Base-by-base conservation (phyloP, 768 basidiomycete genomes). In the Agrocybe praecox region DNA sequence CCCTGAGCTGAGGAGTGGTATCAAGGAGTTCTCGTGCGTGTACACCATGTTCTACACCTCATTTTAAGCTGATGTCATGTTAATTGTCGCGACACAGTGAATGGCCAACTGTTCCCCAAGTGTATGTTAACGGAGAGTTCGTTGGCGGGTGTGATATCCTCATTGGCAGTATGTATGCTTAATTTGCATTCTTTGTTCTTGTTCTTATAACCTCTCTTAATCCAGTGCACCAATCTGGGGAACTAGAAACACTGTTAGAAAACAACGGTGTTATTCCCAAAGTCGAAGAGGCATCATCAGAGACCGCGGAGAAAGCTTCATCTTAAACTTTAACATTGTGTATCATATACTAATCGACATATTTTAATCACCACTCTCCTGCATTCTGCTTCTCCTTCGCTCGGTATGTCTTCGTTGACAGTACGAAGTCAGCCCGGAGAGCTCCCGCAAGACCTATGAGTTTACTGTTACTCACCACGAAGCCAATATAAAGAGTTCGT, bases 111-210 rank as follows among this genome's bases (percentile, higher is more conserved):
- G 88, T 99, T 61, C 96, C 96, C 11, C 96, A 99, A 70, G 71
- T 99, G 12, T 99, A 96, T 67, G 81, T 98, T 33, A 87, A 92
- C 52, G 96, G 96, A 5, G 95, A 97, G 70, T 99, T 99, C 66
- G 80, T 99, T 42, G 96, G 96, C 29, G 97, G 96, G 52, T 97
- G 96, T 71, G 96, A 99, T 75, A 98, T 99, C 63, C 74, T 98
- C 19, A 72, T 98, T 23, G 83, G 86, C 61, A 97, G 94, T 95
- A 66, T 75, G 94, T 86, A 17, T 57, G 55, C 54, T 49, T 57
- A 53, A 9, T 11, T 17, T 21, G 21, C 19, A 22, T 50, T 50
- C 48, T 49, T 46, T 24, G 47, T 19, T 6, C 17, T 26, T 2
- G 29, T 32, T 15, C 24, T 45, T 33, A n/a, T 12, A 15, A 40